These are phyloP conservation scores for Nigrograna mackinnonii DNA, from an alignment of 2,329 filamentous ascomycete species.

Conservation along the genomic window DNA sequence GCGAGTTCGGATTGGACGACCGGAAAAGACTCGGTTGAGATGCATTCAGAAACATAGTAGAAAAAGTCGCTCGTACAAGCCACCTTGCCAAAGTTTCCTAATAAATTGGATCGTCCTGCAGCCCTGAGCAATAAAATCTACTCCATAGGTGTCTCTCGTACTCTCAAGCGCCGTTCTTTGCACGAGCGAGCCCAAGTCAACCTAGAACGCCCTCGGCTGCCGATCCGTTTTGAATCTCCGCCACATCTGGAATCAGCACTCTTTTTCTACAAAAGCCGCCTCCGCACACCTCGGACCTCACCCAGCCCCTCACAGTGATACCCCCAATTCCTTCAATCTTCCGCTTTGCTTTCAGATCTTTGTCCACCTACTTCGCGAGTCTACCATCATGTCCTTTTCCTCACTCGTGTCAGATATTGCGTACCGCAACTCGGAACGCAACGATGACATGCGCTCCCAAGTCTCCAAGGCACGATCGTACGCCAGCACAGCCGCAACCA, in stretches of 20 bases:
- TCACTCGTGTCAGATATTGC: conserved; percentile 56
- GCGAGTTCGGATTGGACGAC: neutral
- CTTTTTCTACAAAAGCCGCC: conserved; percentile 1
- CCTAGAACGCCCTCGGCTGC: conserved; percentile 1
- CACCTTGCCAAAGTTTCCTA: no score
- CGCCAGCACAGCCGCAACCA: conserved; percentile 56
- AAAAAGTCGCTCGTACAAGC: no score
- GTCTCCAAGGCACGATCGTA: conserved; percentile 53
- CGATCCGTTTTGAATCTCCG: neutral
- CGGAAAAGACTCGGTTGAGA: no score
- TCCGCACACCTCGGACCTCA: neutral
- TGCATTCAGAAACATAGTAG: no score
- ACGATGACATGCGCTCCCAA: conserved; percentile 49
- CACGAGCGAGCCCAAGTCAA: no score
- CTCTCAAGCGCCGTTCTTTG: no score
- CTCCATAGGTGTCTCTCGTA: neutral
- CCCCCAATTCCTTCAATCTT: neutral
- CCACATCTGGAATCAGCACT: neutral
- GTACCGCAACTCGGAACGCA: conserved; percentile 48
- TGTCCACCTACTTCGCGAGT: conserved; percentile 2
- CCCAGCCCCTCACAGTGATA: neutral
- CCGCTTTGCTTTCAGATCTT: neutral
- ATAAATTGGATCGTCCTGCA: no score
- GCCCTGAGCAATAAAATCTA: no score
- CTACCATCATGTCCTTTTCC: conserved; percentile 53